These are phyloP conservation scores for Aspergillus melleus DNA, from an alignment of 2,329 filamentous ascomycete species.

Conservation along the genomic window DNA sequence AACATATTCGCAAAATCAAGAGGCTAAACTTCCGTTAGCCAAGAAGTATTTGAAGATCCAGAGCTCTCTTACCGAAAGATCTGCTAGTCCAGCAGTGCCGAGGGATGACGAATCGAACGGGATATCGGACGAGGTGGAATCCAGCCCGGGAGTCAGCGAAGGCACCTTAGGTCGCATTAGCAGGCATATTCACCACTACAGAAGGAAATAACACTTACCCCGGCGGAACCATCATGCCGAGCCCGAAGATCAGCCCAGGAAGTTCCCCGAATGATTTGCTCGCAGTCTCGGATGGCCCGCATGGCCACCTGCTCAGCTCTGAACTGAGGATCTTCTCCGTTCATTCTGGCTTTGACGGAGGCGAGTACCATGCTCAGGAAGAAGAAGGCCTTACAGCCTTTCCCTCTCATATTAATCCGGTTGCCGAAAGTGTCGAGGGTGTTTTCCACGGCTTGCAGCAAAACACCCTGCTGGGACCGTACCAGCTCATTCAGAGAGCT, in stretches of 20 bases:
- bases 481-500: conserved; percentile 30
- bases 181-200: background rate
- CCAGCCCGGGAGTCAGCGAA: conserved; percentile 8
- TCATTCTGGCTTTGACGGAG: conserved; percentile 33
- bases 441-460: conserved; percentile 31
- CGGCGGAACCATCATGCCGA: conserved; percentile 14
- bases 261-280: conserved; percentile 24
- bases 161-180: conserved; percentile 18
- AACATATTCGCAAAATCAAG: conserved; percentile 34
- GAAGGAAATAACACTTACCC: conserved; percentile 14
- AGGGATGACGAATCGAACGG: conserved; percentile 27
- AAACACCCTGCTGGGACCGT: conserved; percentile 31
- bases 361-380: conserved; percentile 31
- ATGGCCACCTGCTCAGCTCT: conserved; percentile 26
- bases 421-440: conserved; percentile 29
- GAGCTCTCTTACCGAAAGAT: conserved; percentile 25
- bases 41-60: background rate
- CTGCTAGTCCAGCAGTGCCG: conserved; percentile 19
- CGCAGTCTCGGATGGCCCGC: conserved; percentile 24
- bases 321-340: conserved; percentile 28
- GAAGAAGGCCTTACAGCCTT: conserved; percentile 31
- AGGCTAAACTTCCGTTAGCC: conserved; percentile 17
- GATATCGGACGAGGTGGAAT: conserved; percentile 19
- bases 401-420: conserved; percentile 26
- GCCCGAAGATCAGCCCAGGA: conserved; percentile 22